phyloP scores from a whole-genome alignment of 1,284 basidiomycete genomes.

The Ceratobasidium sp. region DNA sequence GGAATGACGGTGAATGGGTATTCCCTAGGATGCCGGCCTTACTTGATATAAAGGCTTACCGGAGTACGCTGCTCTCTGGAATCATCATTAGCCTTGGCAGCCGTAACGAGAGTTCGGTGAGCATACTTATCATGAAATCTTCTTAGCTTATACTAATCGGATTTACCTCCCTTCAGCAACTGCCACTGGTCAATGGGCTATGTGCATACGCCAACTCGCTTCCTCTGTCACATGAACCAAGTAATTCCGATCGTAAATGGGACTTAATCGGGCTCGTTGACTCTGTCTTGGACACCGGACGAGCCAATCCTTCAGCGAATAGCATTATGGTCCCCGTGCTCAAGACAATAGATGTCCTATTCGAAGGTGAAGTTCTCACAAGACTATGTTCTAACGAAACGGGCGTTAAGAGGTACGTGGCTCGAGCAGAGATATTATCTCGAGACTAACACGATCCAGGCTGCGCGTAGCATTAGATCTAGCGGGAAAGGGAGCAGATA shows the following conservation, averaged over 20 bases:
- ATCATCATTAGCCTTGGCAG: conserved; percentile 83
- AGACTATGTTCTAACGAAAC: conserved; percentile 61
- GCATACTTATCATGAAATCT: conserved; percentile 53
- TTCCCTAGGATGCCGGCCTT: conserved; percentile 79
- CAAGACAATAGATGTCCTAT: conserved; percentile 78
- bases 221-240: conserved; percentile 57
- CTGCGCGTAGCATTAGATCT: conserved; percentile 65
- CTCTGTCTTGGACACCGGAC: conserved; percentile 69
- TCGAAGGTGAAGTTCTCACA: conserved; percentile 73
- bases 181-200: conserved; percentile 74
- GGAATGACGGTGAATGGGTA: conserved; percentile 78
- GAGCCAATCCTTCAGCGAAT: conserved; percentile 72
- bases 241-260: conserved; percentile 56
- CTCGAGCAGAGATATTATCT: conserved; percentile 45
- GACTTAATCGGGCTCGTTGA: conserved; percentile 65
- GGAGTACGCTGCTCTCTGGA: conserved; percentile 75
- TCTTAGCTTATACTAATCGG: conserved; percentile 45
- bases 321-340: conserved; percentile 81
- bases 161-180: conserved; percentile 65
- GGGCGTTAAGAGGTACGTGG: conserved; percentile 66
- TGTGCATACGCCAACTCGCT: conserved; percentile 69
- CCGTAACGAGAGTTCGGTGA: conserved; percentile 84
- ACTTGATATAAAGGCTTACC: conserved; percentile 73
- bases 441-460: conserved; percentile 54
- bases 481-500: conserved; percentile 70